phyloP scores from a whole-genome alignment of 73 alveolate genomes.

The Blepharisma stoltei region DNA sequence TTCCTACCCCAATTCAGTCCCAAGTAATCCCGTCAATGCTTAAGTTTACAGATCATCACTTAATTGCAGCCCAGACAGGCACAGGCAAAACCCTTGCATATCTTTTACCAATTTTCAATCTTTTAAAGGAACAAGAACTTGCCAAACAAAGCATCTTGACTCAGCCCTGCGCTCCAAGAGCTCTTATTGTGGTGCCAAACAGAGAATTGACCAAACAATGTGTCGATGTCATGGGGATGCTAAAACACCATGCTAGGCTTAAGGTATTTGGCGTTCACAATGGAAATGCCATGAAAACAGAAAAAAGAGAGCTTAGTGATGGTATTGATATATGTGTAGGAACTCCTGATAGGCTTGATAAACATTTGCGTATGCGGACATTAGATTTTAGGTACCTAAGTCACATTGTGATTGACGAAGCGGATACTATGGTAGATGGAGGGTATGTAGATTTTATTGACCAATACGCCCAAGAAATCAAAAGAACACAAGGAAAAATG shows the following conservation, averaged over 20 bases:
- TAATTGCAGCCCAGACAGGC: conserved; percentile 92
- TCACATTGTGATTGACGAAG: conserved; percentile 64
- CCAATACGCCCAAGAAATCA: conserved; percentile 1
- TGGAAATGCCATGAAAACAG: conserved; percentile 42
- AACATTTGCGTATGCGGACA: conserved; percentile 39
- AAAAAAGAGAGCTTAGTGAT: conserved; percentile 39
- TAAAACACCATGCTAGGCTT: conserved; percentile 51
- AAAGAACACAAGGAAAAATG: conserved; percentile 25
- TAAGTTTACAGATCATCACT: conserved; percentile 56
- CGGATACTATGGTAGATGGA: conserved; percentile 64
- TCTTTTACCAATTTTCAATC: conserved; percentile 72
- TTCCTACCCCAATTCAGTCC: conserved; percentile 74
- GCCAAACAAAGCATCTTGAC: conserved; percentile 51
- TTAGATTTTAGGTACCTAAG: conserved; percentile 39
- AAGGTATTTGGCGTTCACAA: conserved; percentile 36
- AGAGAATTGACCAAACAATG: conserved; percentile 60
- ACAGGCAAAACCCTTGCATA: conserved; percentile 90
- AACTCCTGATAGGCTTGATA: conserved; percentile 50
- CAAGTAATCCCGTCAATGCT: conserved; percentile 74
- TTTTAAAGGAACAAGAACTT: conserved; percentile 65
- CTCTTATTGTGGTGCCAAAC: conserved; percentile 56
- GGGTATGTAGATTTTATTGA: conserved; percentile 41
- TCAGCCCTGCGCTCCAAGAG: conserved; percentile 54
- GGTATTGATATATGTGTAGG: conserved; percentile 62
- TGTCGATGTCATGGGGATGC: conserved; percentile 43